phyloP scores from a whole-genome alignment of 352 stramenopile genomes.

The Halophytophthora batemanensis region DNA sequence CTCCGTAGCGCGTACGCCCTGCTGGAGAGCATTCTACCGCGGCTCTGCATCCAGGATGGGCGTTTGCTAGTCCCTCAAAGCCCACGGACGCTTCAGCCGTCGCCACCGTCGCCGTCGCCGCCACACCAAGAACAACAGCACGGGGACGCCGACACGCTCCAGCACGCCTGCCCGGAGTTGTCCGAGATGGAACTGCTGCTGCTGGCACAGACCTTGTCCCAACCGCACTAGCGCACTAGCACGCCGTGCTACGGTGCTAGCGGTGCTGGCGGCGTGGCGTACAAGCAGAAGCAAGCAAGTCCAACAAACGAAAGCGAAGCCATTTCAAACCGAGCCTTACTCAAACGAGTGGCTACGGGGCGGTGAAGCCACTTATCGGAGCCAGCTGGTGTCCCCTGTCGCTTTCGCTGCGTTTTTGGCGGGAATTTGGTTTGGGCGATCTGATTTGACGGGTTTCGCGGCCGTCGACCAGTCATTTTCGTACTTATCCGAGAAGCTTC shows the following conservation, averaged over 20 bases:
- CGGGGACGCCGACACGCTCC: not conserved
- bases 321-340: not conserved
- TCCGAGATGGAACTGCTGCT: conserved; percentile 3
- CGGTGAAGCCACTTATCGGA: conserved; percentile 24
- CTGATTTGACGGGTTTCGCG: conserved; percentile 18
- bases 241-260: not conserved
- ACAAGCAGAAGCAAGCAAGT: too few relatives aligned
- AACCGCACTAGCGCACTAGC: not conserved
- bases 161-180: conserved; percentile 6
- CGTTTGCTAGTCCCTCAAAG: conserved; percentile 7
- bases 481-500: too few relatives aligned
- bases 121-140: not conserved
- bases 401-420: conserved; percentile 22
- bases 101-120: not conserved
- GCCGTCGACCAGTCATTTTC: conserved; percentile 37
- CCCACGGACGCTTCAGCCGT: too few relatives aligned
- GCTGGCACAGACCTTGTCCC: conserved; percentile 1
- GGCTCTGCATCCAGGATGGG: conserved; percentile 18
- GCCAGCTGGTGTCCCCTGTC: not conserved
- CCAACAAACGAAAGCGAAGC: not conserved
- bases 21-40: conserved; percentile 17
- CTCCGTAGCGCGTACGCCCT: conserved; percentile 21
- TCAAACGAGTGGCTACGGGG: conserved; percentile 1
- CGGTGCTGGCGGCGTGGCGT: too few relatives aligned
- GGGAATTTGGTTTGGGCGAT: conserved; percentile 15